Percentiles rank a stretch among this genome's conserved stretches.
Evolutionary conservation across 1,139 yeast species (phyloP).

Genomic region (Yamadazyma spencermartinsiae): DNA sequence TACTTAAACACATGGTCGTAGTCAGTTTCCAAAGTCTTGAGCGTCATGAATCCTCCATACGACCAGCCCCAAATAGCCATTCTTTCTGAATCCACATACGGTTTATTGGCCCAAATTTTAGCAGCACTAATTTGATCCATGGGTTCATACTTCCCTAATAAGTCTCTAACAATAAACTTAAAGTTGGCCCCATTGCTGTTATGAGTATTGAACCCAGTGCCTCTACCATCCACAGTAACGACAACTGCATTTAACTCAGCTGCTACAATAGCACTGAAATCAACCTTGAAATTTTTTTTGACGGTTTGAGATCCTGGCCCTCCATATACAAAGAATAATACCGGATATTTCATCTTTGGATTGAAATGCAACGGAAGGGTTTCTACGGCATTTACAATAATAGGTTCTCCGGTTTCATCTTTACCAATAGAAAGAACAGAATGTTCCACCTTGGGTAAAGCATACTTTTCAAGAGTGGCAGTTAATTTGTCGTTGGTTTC

Average conservation of each 20-base stretch:
- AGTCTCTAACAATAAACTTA: constrained; percentile 65
- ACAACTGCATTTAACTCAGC: constrained; percentile 71
- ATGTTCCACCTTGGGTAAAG: constrained; percentile 48
- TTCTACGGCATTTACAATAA: constrained; percentile 57
- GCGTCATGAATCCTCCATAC: constrained; percentile 76
- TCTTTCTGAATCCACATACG: constrained; percentile 57
- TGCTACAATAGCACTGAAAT: constrained; percentile 66
- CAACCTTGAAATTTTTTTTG: constrained; percentile 49
- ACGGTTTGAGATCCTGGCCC: constrained; percentile 84
- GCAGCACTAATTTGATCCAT: constrained; percentile 73
- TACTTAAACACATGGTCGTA: constrained; percentile 59
- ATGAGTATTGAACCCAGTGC: constrained; percentile 66
- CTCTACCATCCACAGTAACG: constrained; percentile 81
- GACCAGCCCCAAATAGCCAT: constrained; percentile 87
- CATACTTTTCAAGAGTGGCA: constrained; percentile 39
- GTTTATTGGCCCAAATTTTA: constrained; percentile 50
- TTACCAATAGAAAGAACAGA: constrained; percentile 50
- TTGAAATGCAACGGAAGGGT: constrained; percentile 66
- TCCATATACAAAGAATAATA: constrained; percentile 72
- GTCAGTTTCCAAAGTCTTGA: constrained; percentile 72
- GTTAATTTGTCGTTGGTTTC: constrained; percentile 50
- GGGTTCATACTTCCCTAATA: constrained; percentile 68
- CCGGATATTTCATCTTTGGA: constrained; percentile 57
- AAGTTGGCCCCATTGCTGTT: constrained; percentile 45
- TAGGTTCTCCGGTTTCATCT: constrained; percentile 41